Evolutionary conservation across 2,329 filamentous ascomycete species (phyloP).

Genomic region (Monilinia fructigena): DNA sequence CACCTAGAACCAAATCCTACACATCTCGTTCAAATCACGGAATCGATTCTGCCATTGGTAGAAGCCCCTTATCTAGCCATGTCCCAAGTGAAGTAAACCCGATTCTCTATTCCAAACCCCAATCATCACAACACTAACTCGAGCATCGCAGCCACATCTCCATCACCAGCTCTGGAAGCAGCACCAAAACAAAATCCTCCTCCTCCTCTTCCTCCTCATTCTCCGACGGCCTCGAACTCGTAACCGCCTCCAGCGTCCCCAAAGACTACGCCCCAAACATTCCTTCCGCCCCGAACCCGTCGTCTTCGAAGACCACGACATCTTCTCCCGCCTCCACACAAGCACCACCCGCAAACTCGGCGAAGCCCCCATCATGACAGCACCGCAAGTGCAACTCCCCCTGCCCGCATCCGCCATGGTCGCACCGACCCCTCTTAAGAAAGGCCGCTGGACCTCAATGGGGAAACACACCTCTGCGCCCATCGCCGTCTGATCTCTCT

Average conservation of each 20-base stretch:
- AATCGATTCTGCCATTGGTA: constrained; percentile 35
- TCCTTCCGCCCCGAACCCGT: constrained; percentile 31
- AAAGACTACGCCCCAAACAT: constrained; percentile 18
- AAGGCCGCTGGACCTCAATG: not conserved
- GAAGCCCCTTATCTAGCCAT: constrained; percentile 30
- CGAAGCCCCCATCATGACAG: constrained; percentile 33
- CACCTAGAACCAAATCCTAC: constrained; percentile 23
- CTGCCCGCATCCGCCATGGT: not conserved
- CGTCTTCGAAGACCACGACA: constrained; percentile 35
- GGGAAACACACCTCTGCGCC: not conserved
- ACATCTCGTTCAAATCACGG: constrained; percentile 31
- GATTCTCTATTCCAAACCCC: not conserved
- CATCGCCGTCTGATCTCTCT: not conserved
- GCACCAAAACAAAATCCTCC: constrained; percentile 21
- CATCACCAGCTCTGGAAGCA: constrained; percentile 35
- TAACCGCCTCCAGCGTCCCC: constrained; percentile 9
- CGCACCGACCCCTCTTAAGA: not conserved
- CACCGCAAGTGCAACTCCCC: not conserved
- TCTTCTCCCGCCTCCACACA: constrained; percentile 39
- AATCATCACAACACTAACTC: constrained; percentile 1
- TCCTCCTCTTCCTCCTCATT: constrained; percentile 29
- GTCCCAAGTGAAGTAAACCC: constrained; percentile 36
- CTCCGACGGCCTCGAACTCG: constrained; percentile 35
- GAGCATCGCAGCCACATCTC: constrained; percentile 27
- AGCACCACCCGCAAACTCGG: constrained; percentile 39